Conservation (phyloP, 2,329 filamentous ascomycete genomes). For the Fusarium nodosum region DNA sequence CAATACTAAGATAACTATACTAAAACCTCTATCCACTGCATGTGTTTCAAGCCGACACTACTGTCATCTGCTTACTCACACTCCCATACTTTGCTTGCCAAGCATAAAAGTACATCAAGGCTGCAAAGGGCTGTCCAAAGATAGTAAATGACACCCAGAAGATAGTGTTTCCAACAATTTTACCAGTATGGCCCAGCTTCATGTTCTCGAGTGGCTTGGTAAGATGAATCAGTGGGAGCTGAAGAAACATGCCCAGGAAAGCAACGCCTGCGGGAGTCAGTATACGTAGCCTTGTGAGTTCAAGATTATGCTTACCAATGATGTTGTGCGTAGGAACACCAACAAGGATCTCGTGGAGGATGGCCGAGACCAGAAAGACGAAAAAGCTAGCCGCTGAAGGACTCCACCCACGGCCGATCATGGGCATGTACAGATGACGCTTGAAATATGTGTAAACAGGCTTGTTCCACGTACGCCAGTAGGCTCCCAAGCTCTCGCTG, state of each 20-base stretch:
- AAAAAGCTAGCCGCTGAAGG: conserved; percentile 77
- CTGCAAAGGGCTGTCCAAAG: conserved; percentile 93
- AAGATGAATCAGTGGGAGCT: conserved; percentile 86
- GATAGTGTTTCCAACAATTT: conserved; percentile 88
- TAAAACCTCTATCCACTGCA: neutral
- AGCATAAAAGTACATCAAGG: conserved; percentile 94
- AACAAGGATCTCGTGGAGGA: conserved; percentile 92
- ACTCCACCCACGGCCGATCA: conserved; percentile 86
- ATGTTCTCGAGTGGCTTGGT: conserved; percentile 86
- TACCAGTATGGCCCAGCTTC: conserved; percentile 76
- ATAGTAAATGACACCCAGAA: conserved; percentile 98
- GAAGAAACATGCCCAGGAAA: conserved; percentile 93
- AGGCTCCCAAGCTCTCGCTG: conserved; percentile 83
- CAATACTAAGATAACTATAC: conserved; percentile 9
- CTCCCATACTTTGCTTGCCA: conserved; percentile 99
- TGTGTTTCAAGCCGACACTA: conserved; percentile 16
- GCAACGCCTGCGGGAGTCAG: conserved; percentile 75
- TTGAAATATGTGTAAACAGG: conserved; percentile 98
- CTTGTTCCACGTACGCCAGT: conserved; percentile 98
- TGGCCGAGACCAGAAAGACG: conserved; percentile 89
- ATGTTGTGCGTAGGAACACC: conserved; percentile 95
- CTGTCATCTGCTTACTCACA: conserved; percentile 66
- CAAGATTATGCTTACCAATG: conserved; percentile 70
- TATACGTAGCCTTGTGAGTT: neutral
- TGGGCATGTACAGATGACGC: conserved; percentile 89